phyloP scores from a whole-genome alignment of 2,329 filamentous ascomycete species.

The Alternaria consortialis region DNA sequence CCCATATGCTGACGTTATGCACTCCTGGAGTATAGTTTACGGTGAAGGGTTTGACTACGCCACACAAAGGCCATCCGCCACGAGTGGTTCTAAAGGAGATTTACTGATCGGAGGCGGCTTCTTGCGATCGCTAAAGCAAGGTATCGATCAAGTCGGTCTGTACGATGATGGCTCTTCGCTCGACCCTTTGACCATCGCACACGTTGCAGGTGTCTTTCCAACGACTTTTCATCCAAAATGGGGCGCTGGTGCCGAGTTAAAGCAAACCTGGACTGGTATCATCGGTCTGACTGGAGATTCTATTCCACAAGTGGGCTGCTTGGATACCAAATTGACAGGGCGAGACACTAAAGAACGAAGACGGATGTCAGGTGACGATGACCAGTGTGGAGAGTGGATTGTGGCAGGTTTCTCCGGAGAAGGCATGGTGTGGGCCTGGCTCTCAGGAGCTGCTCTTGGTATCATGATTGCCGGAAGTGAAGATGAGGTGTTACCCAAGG shows the following conservation, averaged over 20 bases:
- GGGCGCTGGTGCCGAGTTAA: conserved; percentile 34
- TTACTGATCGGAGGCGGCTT: conserved; percentile 25
- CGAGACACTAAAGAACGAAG: not conserved
- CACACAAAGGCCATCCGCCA: conserved; percentile 13
- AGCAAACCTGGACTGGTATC: conserved; percentile 61
- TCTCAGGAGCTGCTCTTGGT: conserved; percentile 23
- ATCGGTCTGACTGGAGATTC: conserved; percentile 60
- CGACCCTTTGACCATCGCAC: conserved; percentile 12
- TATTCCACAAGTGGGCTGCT: conserved; percentile 61
- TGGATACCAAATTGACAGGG: conserved; percentile 45
- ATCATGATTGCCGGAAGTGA: conserved; percentile 26
- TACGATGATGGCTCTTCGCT: conserved; percentile 19
- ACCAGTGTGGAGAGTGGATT: conserved; percentile 47
- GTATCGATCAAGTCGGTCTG: conserved; percentile 19
- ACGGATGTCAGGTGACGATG: conserved; percentile 15
- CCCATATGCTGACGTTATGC: conserved; percentile 42
- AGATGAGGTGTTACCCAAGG: conserved; percentile 3
- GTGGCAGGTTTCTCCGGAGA: conserved; percentile 26
- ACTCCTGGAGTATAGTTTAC: conserved; percentile 60
- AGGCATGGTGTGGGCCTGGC: conserved; percentile 29
- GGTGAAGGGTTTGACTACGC: conserved; percentile 13
- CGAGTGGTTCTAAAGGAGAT: conserved; percentile 15
- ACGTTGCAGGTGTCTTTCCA: conserved; percentile 21
- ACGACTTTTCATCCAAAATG: conserved; percentile 20
- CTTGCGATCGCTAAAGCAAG: conserved; percentile 23